Evolutionary conservation across 805 yeast species (phyloP).

Genomic region (Komagataella kurtzmanii): DNA sequence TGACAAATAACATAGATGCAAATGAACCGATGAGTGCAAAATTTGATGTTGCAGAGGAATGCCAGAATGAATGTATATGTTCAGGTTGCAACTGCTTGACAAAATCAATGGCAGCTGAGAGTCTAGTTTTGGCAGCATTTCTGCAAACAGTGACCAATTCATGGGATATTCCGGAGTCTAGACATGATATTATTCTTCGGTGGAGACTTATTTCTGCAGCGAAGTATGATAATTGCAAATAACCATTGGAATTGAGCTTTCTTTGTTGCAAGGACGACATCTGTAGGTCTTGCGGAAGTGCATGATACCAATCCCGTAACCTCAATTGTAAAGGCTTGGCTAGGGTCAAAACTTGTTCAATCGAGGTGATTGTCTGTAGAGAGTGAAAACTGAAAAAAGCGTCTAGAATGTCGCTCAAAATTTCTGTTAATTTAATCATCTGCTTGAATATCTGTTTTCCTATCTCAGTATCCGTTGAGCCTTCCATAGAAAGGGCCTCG

Average conservation of each 20-base stretch:
- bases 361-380: constrained; percentile 35
- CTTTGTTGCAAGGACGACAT: constrained; percentile 48
- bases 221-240: constrained; percentile 73
- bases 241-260: constrained; percentile 60
- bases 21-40: constrained; percentile 78
- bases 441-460: constrained; percentile 61
- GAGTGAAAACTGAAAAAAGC: constrained; percentile 64
- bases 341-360: constrained; percentile 53
- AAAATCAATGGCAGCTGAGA: constrained; percentile 72
- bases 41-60: constrained; percentile 65
- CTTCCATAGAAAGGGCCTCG: constrained; percentile 26
- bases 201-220: constrained; percentile 84
- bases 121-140: constrained; percentile 72
- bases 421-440: constrained; percentile 51
- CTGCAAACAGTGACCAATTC: constrained; percentile 61
- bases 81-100: constrained; percentile 65
- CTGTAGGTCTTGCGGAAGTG: constrained; percentile 49
- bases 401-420: constrained; percentile 59
- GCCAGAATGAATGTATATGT: constrained; percentile 85
- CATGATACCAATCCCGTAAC: constrained; percentile 66
- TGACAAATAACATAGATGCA: constrained; percentile 67
- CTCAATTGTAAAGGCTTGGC: constrained; percentile 76
- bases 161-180: constrained; percentile 31
- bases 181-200: constrained; percentile 52
- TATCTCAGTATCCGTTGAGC: constrained; percentile 54